Percentiles rank a stretch among this genome's conserved stretches.
Evolutionary conservation across 1,139 yeast genomes (phyloP).

Genomic region (Wickerhamomyces sp.): DNA sequence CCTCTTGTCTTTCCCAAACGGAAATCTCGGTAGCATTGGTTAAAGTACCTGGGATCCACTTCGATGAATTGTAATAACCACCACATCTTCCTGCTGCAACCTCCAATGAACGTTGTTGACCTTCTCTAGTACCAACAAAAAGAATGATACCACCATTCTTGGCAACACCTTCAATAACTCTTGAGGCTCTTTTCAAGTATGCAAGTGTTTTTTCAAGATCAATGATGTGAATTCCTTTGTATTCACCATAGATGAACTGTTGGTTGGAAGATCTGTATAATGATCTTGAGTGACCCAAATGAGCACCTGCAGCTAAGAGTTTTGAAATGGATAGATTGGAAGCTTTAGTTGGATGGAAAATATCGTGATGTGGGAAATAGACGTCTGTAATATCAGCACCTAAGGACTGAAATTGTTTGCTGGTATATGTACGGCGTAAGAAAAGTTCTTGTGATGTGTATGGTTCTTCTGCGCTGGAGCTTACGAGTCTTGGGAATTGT

Average conservation of each 20-base stretch:
- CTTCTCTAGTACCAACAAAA: slow-evolving; percentile 79
- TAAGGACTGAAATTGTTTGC: slow-evolving; percentile 32
- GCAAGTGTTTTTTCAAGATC: slow-evolving; percentile 80
- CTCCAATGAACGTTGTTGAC: slow-evolving; percentile 70
- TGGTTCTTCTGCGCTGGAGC: slow-evolving; percentile 35
- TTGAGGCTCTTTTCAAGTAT: slow-evolving; percentile 72
- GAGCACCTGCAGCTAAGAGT: slow-evolving; percentile 89
- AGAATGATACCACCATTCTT: slow-evolving; percentile 80
- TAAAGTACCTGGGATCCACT: slow-evolving; percentile 95
- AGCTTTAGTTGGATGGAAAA: slow-evolving; percentile 51
- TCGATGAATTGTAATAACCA: slow-evolving; percentile 76
- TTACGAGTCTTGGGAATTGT: slow-evolving; percentile 30
- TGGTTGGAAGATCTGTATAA: slow-evolving; percentile 83
- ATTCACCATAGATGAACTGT: slow-evolving; percentile 82
- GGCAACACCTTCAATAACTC: slow-evolving; percentile 75
- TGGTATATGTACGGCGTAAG: slow-evolving; percentile 45
- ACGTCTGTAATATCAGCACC: slow-evolving; percentile 66
- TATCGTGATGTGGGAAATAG: slow-evolving; percentile 66
- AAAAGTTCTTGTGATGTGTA: slow-evolving; percentile 75
- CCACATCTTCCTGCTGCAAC: slow-evolving; percentile 73
- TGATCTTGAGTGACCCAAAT: slow-evolving; percentile 82
- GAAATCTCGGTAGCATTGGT: slow-evolving; percentile 81
- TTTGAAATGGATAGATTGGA: slow-evolving; percentile 59
- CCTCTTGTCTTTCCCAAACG: slow-evolving; percentile 57
- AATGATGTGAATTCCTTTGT: slow-evolving; percentile 84